Conservation (phyloP, 345 rosid species). For the Sonneratia alba region DNA sequence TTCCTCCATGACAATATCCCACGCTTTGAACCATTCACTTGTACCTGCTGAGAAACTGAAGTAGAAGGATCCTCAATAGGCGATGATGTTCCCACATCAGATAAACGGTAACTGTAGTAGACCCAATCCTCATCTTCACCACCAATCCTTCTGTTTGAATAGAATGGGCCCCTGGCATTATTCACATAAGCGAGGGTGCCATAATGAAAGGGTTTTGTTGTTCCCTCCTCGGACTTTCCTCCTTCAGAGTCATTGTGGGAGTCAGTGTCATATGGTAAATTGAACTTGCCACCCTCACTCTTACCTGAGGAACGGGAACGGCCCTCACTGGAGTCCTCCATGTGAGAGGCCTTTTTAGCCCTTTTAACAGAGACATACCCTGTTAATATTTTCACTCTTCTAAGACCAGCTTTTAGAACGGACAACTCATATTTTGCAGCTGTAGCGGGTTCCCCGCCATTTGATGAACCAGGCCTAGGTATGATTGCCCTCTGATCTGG, state of each 20-base stretch:
- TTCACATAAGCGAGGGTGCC: slow-evolving; percentile 78
- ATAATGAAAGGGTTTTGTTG: slow-evolving; percentile 66
- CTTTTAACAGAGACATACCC: slow-evolving; percentile 57
- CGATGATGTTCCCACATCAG: slow-evolving; percentile 46
- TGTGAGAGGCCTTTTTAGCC: slow-evolving; percentile 55
- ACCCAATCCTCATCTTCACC: slow-evolving; percentile 69
- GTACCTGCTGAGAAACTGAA: slow-evolving; percentile 36
- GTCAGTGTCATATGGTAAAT: slow-evolving; percentile 74
- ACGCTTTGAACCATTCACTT: slow-evolving; percentile 45
- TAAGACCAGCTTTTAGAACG: slow-evolving; percentile 78
- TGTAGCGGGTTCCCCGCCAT: slow-evolving; percentile 32
- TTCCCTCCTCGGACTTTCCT: slow-evolving; percentile 68
- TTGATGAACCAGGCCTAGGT: slow-evolving; percentile 46
- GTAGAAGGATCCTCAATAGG: slow-evolving; percentile 30
- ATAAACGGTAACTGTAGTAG: slow-evolving; percentile 65
- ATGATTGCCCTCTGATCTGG: slow-evolving; percentile 42
- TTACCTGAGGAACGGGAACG: slow-evolving; percentile 59
- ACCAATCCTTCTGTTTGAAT: slow-evolving; percentile 32
- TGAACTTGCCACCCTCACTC: slow-evolving; percentile 65
- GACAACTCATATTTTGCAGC: slow-evolving; percentile 64
- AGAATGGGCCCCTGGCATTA: slow-evolving; percentile 58
- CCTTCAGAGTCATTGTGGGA: slow-evolving; percentile 73
- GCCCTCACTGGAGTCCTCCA: slow-evolving; percentile 59
- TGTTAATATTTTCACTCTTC: slow-evolving; percentile 73
- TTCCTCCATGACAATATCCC: slow-evolving; percentile 82